Evolutionary conservation across 148 eudicot genomes (phyloP).

Genomic region (Polygonum aviculare): DNA sequence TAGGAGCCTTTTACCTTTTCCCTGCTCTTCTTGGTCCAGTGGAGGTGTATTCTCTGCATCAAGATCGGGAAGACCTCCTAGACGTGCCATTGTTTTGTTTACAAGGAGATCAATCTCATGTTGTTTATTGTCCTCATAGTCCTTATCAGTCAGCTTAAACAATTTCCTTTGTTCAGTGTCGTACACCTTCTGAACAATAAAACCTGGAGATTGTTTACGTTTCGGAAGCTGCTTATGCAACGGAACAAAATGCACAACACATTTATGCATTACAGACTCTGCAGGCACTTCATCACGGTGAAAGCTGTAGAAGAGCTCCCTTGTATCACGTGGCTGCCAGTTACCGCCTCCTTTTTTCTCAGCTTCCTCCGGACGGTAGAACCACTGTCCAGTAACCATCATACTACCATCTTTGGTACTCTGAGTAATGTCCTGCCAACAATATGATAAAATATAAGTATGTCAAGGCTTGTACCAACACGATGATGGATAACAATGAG

Average conservation of each 20-base stretch:
- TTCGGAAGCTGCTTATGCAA: slow-evolving; percentile 72
- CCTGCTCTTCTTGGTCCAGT: slow-evolving; percentile 44
- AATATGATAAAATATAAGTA: not conserved
- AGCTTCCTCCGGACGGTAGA: slow-evolving; percentile 97
- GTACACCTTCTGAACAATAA: slow-evolving; percentile 87
- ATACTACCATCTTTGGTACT: slow-evolving; percentile 35
- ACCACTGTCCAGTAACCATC: slow-evolving; percentile 93
- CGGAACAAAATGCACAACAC: slow-evolving; percentile 90
- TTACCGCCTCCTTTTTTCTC: slow-evolving; percentile 77
- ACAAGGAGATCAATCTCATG: slow-evolving; percentile 85
- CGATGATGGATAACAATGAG: not conserved
- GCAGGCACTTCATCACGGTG: slow-evolving; percentile 97
- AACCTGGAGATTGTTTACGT: slow-evolving; percentile 76
- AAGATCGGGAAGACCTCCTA: slow-evolving; percentile 70
- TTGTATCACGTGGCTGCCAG: slow-evolving; percentile 77
- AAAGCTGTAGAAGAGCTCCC: slow-evolving; percentile 91
- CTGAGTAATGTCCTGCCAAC: slow-evolving; percentile 62
- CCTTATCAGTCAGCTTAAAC: slow-evolving; percentile 87
- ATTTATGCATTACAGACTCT: slow-evolving; percentile 96
- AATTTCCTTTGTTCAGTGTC: slow-evolving; percentile 70
- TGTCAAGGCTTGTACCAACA: not conserved
- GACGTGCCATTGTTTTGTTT: slow-evolving; percentile 61
- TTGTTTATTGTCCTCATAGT: slow-evolving; percentile 78
- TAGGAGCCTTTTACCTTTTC: slow-evolving; percentile 42
- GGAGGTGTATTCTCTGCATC: slow-evolving; percentile 44